Conservation (phyloP, 805 yeast genomes). For the Yarrowia sp. region DNA sequence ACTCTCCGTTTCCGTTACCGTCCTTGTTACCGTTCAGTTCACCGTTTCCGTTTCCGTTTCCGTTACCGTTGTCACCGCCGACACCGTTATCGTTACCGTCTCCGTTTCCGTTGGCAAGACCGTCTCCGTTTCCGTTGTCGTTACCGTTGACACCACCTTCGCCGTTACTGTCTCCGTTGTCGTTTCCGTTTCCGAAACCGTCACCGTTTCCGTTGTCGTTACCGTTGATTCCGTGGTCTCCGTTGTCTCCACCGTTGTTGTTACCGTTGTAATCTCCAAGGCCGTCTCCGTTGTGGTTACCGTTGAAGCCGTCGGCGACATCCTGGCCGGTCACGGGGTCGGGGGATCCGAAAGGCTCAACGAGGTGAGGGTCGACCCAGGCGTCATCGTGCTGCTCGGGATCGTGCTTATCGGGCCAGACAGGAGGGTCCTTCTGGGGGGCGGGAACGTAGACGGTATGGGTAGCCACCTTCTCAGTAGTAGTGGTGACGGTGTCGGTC, state of each 20-base stretch:
- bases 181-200: not conserved
- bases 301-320: not conserved
- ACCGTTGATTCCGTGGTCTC: not conserved
- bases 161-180: not conserved
- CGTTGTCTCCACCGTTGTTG: not conserved
- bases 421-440: too few species aligned
- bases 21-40: not conserved
- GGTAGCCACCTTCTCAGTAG: not conserved
- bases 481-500: not conserved
- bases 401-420: too few species aligned
- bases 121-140: not conserved
- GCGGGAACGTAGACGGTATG: not conserved
- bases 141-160: not conserved
- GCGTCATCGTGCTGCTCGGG: too few species aligned
- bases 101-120: not conserved
- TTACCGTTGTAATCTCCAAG: not conserved
- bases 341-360: too few species aligned
- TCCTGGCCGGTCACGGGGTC: too few species aligned
- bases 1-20: not conserved
- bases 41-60: not conserved
- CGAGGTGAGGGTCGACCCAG: too few species aligned
- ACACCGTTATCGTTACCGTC: not conserved
- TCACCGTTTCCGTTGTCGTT: not conserved
- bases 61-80: not conserved
- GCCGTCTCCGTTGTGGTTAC: not conserved